Conservation (phyloP, 352 stramenopile genomes). For the Phytophthora chlamydospora region DNA sequence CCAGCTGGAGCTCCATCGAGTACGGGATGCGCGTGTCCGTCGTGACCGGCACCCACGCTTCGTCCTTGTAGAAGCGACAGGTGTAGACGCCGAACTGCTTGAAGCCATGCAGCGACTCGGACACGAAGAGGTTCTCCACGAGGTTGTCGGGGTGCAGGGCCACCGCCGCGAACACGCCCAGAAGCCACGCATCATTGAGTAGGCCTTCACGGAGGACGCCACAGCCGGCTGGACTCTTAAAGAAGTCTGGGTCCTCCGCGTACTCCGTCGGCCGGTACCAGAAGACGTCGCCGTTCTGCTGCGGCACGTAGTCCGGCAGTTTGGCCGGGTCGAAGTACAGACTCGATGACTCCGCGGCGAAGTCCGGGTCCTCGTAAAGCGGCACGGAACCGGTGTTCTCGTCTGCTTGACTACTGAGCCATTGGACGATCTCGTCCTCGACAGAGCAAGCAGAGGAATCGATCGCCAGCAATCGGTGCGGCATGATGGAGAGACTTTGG, state of each 20-base stretch:
- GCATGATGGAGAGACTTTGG: constrained; percentile 6
- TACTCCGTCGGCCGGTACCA: constrained; percentile 84
- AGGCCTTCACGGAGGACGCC: constrained; percentile 61
- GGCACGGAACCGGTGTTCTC: constrained; percentile 17
- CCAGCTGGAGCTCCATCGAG: constrained; percentile 47
- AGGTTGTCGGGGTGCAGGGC: constrained; percentile 82
- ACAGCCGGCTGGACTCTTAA: constrained; percentile 72
- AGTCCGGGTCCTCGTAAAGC: constrained; percentile 70
- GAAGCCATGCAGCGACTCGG: constrained; percentile 76
- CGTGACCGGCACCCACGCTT: constrained; percentile 87
- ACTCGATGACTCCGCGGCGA: constrained; percentile 47
- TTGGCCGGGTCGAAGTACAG: constrained; percentile 66
- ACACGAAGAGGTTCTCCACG: constrained; percentile 92
- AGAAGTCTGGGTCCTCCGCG: constrained; percentile 82
- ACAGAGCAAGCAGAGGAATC: constrained; percentile 19
- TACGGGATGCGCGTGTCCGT: constrained; percentile 89
- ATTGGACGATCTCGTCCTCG: constrained; percentile 58
- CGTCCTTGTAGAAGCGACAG: constrained; percentile 94
- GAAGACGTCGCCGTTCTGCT: constrained; percentile 28
- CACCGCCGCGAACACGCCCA: constrained; percentile 86
- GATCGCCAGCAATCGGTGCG: constrained; percentile 16
- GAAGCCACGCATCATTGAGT: constrained; percentile 85
- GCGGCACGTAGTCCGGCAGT: constrained; percentile 63
- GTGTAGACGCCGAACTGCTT: constrained; percentile 90
- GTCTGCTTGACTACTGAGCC: constrained; percentile 33